Evolutionary conservation across 768 basidiomycete genomes (phyloP).

Genomic region (Coprinopsis sp.): DNA sequence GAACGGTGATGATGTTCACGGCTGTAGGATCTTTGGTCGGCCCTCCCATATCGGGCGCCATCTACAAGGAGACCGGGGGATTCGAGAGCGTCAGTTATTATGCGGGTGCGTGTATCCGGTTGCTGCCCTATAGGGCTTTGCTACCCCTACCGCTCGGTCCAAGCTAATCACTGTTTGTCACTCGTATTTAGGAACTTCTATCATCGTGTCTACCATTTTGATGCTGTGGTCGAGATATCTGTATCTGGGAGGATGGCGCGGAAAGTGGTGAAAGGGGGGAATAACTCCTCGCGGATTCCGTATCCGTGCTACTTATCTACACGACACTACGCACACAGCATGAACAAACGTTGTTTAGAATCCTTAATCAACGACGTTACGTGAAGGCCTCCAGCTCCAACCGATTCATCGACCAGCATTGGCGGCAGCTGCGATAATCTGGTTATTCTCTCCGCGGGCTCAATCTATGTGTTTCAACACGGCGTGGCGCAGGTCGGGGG

Average conservation of each 20-base stretch:
- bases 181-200: slow-evolving; percentile 18
- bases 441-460: too few relatives aligned
- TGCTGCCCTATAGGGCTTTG: not conserved
- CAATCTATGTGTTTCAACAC: too few relatives aligned
- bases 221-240: slow-evolving; percentile 37
- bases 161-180: not conserved
- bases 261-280: slow-evolving; percentile 42
- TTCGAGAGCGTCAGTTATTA: slow-evolving; percentile 46
- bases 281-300: too few relatives aligned
- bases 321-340: too few relatives aligned
- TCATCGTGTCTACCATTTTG: slow-evolving; percentile 38
- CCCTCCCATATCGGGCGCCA: slow-evolving; percentile 61
- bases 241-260: slow-evolving; percentile 32
- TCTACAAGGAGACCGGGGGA: slow-evolving; percentile 40
- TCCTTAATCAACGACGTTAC: too few relatives aligned
- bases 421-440: too few relatives aligned
- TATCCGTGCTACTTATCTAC: too few relatives aligned
- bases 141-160: not conserved
- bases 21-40: slow-evolving; percentile 54
- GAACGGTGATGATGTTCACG: slow-evolving; percentile 48
- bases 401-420: too few relatives aligned
- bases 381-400: too few relatives aligned
- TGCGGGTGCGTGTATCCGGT: slow-evolving; percentile 32
- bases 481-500: too few relatives aligned
- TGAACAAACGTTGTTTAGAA: too few relatives aligned